Percentiles rank a stretch among this genome's conserved stretches.
These are phyloP conservation scores for Auxenochlorella protothecoides DNA, from an alignment of 139 green algal species.

Conservation along the genomic window DNA sequence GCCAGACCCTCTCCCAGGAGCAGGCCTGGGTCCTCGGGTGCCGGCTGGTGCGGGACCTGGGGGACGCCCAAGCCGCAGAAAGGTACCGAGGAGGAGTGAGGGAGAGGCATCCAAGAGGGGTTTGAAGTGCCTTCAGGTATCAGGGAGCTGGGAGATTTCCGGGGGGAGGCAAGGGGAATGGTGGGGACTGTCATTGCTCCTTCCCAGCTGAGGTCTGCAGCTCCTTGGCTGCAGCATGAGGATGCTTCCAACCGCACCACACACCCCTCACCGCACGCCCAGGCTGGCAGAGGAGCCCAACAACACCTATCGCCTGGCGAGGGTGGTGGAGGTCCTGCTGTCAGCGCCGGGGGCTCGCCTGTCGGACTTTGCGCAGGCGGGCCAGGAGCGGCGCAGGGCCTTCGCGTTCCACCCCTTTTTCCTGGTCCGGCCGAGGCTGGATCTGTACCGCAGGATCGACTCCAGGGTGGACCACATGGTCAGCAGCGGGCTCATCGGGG, in stretches of 20 bases:
- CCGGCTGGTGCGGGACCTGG: constrained; percentile 35
- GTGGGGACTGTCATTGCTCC: not conserved
- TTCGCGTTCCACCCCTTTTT: constrained; percentile 74
- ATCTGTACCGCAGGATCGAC: constrained; percentile 69
- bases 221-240: not conserved
- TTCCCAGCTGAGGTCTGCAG: not conserved
- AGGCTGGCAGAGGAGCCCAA: constrained; percentile 61
- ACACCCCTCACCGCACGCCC: not conserved
- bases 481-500: constrained; percentile 24
- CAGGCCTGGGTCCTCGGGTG: constrained; percentile 53
- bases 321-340: constrained; percentile 67
- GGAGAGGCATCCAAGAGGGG: not conserved
- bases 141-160: not conserved
- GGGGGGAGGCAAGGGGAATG: not conserved
- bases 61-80: constrained; percentile 45
- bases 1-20: constrained; percentile 11
- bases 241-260: too few relatives aligned
- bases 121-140: not conserved
- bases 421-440: constrained; percentile 48
- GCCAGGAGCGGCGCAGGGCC: constrained; percentile 20
- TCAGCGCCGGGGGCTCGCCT: not conserved
- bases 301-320: constrained; percentile 83
- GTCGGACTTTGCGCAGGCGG: not conserved
- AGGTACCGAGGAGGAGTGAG: not conserved
- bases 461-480: constrained; percentile 72